Evolutionary conservation across 345 rosid species (phyloP), one percentile per base, ranked within the genome.

Genomic region (Gossypium australe): DNA sequence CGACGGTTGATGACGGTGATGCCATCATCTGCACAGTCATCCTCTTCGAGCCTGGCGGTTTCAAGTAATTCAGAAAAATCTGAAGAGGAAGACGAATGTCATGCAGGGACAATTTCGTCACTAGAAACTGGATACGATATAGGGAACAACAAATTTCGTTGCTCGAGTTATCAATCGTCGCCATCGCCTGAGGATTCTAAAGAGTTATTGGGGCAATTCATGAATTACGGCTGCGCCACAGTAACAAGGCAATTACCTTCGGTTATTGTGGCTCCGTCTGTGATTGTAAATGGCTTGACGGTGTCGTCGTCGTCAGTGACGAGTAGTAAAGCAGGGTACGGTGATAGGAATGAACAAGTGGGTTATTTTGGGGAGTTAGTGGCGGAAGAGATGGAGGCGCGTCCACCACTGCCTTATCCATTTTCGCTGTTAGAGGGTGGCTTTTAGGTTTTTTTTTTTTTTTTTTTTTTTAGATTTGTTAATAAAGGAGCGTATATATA

Each of bases 341-440:
- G 75, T 41, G 86, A 51, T 51, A 20, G 71, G 55, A 58, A 70
- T 10, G 76, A 74, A 25, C 72, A 82, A 43, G 12, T 84, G 25
- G 81, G 84, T 59, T 85, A 76, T 75, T 82, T 84, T 11, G 82
- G 82, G 13, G 92, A 82, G 44, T 70, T 66, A 80, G 82, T 62
- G 80, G 85, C 79, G 76, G 87, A 73, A 11, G 48, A 82, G n/a
- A 60, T 62, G 86, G 84, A 82, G 66, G 43, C 69, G 2, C 68
- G 77, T 58, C 78, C 82, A 11, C 72, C 85, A 20, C 84, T 84
- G 72, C 85, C 91, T 84, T 86, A 86, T 86, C 94, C 94, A 52
- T 89, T 89, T 79, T 86, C 90, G 2, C 73, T 89, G 22, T 82
- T 87, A 16, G 94, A 85, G n/a, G 85, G 85, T 81, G 87, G 85